A percentile compares a stretch with the other conserved stretches of the same genome.
Conservation (phyloP, 208 protist genomes). For the Crithidia brevicula region DNA sequence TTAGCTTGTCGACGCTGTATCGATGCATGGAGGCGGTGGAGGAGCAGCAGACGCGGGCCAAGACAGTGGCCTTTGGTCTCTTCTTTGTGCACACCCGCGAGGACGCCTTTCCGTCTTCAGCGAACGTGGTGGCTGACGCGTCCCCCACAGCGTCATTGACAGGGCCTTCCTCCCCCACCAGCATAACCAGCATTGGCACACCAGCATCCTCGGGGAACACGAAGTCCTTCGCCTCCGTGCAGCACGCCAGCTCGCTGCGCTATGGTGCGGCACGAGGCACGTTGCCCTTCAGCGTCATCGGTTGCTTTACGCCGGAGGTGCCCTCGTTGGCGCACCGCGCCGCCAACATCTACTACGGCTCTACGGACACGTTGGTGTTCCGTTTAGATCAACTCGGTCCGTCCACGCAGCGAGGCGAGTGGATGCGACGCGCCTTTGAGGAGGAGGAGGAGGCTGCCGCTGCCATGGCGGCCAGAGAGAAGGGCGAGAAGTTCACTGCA, state of each 20-base stretch:
- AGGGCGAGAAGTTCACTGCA: too few relatives aligned
- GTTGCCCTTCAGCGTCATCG: constrained; percentile 36
- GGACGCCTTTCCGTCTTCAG: not conserved
- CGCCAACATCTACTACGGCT: constrained; percentile 58
- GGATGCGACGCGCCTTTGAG: constrained; percentile 18
- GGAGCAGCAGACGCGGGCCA: constrained; percentile 14
- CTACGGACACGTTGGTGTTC: constrained; percentile 61
- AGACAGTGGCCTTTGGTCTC: constrained; percentile 44
- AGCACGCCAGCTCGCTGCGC: not conserved
- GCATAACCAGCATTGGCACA: not conserved
- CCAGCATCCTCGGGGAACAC: not conserved
- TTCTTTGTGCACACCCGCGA: constrained; percentile 38
- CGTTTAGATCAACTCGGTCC: constrained; percentile 20
- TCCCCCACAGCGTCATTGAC: not conserved
- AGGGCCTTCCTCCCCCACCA: not conserved
- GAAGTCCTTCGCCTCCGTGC: not conserved
- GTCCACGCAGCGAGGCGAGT: constrained; percentile 9
- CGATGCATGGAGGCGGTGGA: constrained; percentile 48
- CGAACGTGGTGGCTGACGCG: too few relatives aligned
- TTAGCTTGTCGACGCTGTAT: constrained; percentile 60
- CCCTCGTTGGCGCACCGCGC: constrained; percentile 40
- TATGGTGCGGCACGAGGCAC: constrained; percentile 1
- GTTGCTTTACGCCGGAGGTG: constrained; percentile 66
- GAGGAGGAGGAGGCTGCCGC: not conserved
- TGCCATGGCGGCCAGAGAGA: too few relatives aligned